phyloP scores from a whole-genome alignment of 768 basidiomycete species.

The Kwoniella shandongensis region DNA sequence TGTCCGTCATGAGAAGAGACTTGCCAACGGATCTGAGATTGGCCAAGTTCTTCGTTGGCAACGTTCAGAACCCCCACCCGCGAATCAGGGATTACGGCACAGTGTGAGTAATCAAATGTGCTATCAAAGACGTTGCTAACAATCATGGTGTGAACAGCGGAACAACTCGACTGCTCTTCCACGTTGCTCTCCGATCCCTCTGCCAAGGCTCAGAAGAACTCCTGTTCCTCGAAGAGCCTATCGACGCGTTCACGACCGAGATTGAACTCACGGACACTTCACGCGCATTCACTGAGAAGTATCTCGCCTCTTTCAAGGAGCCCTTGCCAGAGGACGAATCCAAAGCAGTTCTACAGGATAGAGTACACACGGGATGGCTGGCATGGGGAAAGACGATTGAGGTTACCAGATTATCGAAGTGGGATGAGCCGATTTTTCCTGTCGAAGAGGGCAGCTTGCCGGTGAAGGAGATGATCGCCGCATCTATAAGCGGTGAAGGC shows the following conservation, averaged over 20 bases:
- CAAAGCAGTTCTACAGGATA: constrained; percentile 58
- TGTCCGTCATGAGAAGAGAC: constrained; percentile 36
- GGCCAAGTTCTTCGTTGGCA: constrained; percentile 40
- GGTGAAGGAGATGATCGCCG: constrained; percentile 61
- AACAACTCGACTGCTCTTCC: constrained; percentile 65
- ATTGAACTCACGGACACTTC: constrained; percentile 60
- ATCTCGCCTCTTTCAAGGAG: constrained; percentile 62
- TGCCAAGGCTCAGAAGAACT: constrained; percentile 64
- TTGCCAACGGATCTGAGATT: constrained; percentile 37
- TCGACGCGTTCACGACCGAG: constrained; percentile 66
- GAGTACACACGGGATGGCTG: constrained; percentile 74
- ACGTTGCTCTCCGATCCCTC: constrained; percentile 75
- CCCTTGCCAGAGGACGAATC: constrained; percentile 55
- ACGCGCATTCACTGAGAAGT: constrained; percentile 60
- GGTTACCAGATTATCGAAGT: constrained; percentile 40
- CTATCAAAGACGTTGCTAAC: constrained; percentile 1
- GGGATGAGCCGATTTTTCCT: constrained; percentile 42
- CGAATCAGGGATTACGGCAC: constrained; percentile 44
- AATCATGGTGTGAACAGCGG: constrained; percentile 57
- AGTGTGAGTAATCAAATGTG: constrained; percentile 22
- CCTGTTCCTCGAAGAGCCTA: constrained; percentile 63
- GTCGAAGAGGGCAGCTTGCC: constrained; percentile 64
- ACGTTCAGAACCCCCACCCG: constrained; percentile 46
- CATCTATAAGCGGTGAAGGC: constrained; percentile 57
- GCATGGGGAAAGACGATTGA: constrained; percentile 68